These are phyloP conservation scores for Meyerozyma guilliermondii DNA, from an alignment of 1,139 yeast genomes.

Conservation along the genomic window DNA sequence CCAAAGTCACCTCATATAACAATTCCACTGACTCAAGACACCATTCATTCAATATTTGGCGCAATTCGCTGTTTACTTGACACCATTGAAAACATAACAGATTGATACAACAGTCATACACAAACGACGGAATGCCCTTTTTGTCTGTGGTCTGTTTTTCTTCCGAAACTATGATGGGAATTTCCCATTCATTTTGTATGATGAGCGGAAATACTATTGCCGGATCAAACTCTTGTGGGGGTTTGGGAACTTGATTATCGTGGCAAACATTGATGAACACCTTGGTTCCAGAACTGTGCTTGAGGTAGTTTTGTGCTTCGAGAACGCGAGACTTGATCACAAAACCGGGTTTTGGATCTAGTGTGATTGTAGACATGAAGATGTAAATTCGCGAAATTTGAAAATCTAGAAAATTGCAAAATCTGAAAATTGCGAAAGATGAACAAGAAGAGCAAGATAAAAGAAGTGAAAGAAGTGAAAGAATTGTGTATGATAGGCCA, in stretches of 20 bases:
- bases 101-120: conserved; percentile 74
- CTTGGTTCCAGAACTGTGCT: conserved; percentile 43
- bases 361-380: conserved; percentile 4
- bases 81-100: conserved; percentile 59
- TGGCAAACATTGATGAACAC: conserved; percentile 77
- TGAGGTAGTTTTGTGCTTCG: conserved; percentile 20
- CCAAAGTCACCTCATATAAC: conserved; percentile 32
- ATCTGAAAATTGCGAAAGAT: not conserved
- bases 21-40: conserved; percentile 66
- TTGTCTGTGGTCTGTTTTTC: conserved; percentile 58
- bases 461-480: not conserved
- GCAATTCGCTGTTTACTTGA: conserved; percentile 45
- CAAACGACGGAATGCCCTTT: conserved; percentile 58
- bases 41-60: conserved; percentile 52
- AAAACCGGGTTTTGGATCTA: conserved; percentile 53
- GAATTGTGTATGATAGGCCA: no score
- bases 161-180: conserved; percentile 68
- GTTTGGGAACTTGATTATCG: conserved; percentile 55
- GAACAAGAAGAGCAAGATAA: not conserved
- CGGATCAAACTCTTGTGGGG: conserved; percentile 47
- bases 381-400: not conserved
- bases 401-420: not conserved
- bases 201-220: conserved; percentile 58
- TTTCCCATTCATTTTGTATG: conserved; percentile 74
- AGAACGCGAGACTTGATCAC: conserved; percentile 58